These are phyloP conservation scores for Prunus dulcis DNA, from an alignment of 306 rosid genomes.

Conservation along the genomic window DNA sequence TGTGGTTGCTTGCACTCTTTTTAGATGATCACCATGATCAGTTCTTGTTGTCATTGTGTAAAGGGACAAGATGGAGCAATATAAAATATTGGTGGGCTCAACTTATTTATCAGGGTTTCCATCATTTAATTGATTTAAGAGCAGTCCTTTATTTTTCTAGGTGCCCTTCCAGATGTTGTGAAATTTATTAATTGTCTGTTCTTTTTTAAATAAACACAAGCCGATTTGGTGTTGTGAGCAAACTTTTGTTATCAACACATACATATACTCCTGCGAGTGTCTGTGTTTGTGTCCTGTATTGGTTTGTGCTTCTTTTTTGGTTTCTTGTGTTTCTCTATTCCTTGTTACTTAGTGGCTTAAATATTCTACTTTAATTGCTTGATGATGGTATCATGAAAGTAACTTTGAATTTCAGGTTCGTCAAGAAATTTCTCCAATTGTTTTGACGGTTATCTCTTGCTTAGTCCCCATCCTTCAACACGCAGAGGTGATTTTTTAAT, in stretches of 20 bases:
- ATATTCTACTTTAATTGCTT: not conserved
- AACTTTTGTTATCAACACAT: not conserved
- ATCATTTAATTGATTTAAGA: not conserved
- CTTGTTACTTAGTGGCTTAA: not conserved
- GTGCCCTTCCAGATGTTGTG: not conserved
- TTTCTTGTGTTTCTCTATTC: slow-evolving; percentile 4
- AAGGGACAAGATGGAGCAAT: not conserved
- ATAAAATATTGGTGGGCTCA: not conserved
- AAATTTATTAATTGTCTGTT: not conserved
- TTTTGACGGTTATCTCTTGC: slow-evolving; percentile 71
- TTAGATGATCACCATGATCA: not conserved
- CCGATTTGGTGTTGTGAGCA: not conserved
- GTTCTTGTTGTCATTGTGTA: not conserved
- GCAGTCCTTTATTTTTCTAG: not conserved
- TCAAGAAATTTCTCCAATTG: slow-evolving; percentile 85
- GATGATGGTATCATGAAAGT: not conserved
- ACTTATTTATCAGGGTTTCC: not conserved
- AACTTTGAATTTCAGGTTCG: slow-evolving; percentile 63
- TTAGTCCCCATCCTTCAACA: slow-evolving; percentile 91
- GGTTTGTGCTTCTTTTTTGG: slow-evolving; percentile 4
- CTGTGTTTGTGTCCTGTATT: not conserved
- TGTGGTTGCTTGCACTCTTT: not conserved
- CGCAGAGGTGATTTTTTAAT: slow-evolving; percentile 54
- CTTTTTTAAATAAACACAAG: not conserved
- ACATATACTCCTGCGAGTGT: not conserved